Percentiles rank a stretch among this genome's conserved stretches.
Conservation (phyloP, 2,329 filamentous ascomycete species). For the Diplodia corticola region DNA sequence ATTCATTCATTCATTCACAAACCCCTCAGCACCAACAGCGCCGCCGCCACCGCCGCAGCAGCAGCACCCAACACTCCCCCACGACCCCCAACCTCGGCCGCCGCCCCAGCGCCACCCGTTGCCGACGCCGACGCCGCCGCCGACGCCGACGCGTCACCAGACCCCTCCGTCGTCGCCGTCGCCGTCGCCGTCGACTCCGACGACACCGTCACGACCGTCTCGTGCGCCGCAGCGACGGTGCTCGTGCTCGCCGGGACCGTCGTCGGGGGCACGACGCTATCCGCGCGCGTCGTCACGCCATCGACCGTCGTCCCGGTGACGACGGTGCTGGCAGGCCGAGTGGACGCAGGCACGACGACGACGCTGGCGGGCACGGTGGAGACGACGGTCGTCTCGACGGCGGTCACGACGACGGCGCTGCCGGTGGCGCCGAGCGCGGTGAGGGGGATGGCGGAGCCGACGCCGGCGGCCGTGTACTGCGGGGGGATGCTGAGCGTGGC, state of each 20-base stretch:
- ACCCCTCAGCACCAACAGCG: neutral
- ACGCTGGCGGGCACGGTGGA: conserved; percentile 23
- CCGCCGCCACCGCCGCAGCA: neutral
- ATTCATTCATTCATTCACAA: too few species aligned
- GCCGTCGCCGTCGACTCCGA: neutral
- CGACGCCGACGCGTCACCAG: neutral
- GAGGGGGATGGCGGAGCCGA: conserved; percentile 49
- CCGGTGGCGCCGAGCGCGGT: conserved; percentile 47
- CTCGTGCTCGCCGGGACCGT: conserved; percentile 31
- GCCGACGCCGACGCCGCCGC: conserved; percentile 24
- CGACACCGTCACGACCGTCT: conserved; percentile 6
- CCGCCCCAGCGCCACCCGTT: neutral
- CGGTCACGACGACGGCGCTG: conserved; percentile 40
- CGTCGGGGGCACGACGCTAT: conserved; percentile 24
- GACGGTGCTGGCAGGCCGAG: conserved; percentile 30
- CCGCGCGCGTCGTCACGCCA: conserved; percentile 24
- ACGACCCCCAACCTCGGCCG: too few species aligned
- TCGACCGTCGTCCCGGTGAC: conserved; percentile 29
- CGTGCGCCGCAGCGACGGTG: conserved; percentile 29
- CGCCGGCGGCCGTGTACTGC: conserved; percentile 49
- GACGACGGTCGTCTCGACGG: conserved; percentile 23
- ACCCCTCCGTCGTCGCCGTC: conserved; percentile 24
- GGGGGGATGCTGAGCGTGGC: conserved; percentile 47
- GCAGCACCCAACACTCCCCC: neutral
- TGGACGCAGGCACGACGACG: conserved; percentile 26